Evolutionary conservation across 179 eudicot genomes (phyloP).

Genomic region (Vitellaria paradoxa): DNA sequence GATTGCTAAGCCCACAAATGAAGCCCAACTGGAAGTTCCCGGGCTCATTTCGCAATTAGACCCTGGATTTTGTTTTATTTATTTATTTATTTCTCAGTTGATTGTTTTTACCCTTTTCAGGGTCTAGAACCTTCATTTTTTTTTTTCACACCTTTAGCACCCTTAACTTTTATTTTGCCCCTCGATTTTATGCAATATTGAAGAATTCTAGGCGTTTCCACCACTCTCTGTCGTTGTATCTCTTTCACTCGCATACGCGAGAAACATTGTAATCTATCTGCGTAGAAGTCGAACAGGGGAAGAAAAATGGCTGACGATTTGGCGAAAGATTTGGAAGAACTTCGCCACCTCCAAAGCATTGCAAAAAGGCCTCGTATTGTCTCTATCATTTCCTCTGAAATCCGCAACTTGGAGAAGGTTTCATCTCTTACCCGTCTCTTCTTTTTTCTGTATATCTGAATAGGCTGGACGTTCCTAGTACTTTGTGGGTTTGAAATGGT

Average conservation of each 20-base stretch:
- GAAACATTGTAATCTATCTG: background rate
- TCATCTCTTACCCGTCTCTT: background rate
- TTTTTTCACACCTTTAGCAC: too few species aligned
- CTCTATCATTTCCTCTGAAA: constrained; percentile 73
- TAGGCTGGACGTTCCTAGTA: background rate
- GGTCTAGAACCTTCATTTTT: constrained; percentile 1
- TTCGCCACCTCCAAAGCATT: constrained; percentile 56
- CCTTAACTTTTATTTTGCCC: background rate
- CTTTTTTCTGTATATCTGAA: background rate
- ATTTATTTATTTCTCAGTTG: too few species aligned
- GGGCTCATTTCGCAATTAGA: too few species aligned
- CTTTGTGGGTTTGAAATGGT: background rate
- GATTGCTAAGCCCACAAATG: too few species aligned
- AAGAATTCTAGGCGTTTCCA: background rate
- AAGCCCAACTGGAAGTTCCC: too few species aligned
- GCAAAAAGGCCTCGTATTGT: constrained; percentile 77
- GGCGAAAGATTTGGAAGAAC: constrained; percentile 66
- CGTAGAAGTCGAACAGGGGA: background rate
- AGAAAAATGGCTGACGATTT: constrained; percentile 61
- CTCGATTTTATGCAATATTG: background rate
- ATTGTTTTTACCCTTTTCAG: too few species aligned
- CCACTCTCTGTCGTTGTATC: background rate
- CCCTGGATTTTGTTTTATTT: too few species aligned
- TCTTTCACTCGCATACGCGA: background rate
- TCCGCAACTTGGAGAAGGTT: constrained; percentile 68